Evolutionary conservation across 2,329 filamentous ascomycete species (phyloP).

Genomic region (Aspergillus fischeri): DNA sequence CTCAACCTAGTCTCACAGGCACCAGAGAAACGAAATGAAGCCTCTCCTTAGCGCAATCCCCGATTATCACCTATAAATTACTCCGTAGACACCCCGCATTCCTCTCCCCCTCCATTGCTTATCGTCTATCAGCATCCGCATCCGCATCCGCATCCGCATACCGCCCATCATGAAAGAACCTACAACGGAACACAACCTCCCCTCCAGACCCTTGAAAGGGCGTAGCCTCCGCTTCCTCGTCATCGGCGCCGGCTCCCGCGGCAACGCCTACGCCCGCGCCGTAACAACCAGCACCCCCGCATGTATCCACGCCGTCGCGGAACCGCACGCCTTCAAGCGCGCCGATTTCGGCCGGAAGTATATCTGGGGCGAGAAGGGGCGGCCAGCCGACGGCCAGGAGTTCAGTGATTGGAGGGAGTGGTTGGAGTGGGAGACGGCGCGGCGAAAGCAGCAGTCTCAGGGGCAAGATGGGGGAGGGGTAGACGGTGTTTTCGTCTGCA

Average conservation of each 20-base stretch:
- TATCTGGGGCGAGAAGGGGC: slow-evolving; percentile 60
- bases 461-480: slow-evolving; percentile 43
- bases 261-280: slow-evolving; percentile 67
- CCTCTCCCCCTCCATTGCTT: background rate
- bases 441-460: slow-evolving; percentile 46
- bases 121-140: background rate
- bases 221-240: slow-evolving; percentile 61
- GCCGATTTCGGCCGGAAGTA: slow-evolving; percentile 64
- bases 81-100: background rate
- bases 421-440: slow-evolving; percentile 63
- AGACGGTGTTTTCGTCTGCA: slow-evolving; percentile 66
- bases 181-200: background rate
- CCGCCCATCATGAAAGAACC: slow-evolving; percentile 19
- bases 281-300: slow-evolving; percentile 63
- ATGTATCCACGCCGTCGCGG: slow-evolving; percentile 71
- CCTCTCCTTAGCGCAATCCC: background rate
- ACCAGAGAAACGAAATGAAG: background rate
- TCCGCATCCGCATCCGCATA: background rate
- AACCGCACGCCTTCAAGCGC: slow-evolving; percentile 75
- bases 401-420: slow-evolving; percentile 75
- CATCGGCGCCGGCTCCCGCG: slow-evolving; percentile 78
- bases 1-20: background rate
- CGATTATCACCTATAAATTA: background rate
- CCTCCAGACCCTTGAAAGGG: background rate
- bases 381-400: slow-evolving; percentile 57